Conservation (phyloP, 1,284 basidiomycete genomes). For the Ganoderma multipileum region DNA sequence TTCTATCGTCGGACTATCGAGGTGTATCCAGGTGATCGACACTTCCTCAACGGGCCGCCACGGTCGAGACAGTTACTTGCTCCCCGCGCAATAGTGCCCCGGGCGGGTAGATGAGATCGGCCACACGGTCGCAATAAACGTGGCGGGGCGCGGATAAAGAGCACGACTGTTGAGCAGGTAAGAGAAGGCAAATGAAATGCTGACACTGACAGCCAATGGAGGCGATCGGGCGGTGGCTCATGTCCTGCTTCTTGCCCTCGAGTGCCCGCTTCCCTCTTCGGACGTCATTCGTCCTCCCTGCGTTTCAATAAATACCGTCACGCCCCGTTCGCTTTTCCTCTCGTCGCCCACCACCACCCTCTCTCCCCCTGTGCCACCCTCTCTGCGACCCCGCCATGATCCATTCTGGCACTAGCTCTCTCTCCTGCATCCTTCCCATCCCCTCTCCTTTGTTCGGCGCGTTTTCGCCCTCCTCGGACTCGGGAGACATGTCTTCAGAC, state of each 20-base stretch:
- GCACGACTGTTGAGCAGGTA: conserved; percentile 9
- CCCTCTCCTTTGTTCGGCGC: conserved; percentile 39
- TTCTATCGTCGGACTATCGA: conserved; percentile 11
- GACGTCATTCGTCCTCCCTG: conserved; percentile 23
- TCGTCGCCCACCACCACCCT: conserved; percentile 20
- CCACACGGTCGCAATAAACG: conserved; percentile 4
- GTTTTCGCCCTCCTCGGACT: conserved; percentile 44
- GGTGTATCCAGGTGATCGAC: conserved; percentile 25
- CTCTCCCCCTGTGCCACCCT: conserved; percentile 26
- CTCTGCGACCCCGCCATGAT: conserved; percentile 22
- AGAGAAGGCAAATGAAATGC: conserved; percentile 9
- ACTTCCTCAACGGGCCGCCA: conserved; percentile 7
- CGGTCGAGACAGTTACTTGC: neutral
- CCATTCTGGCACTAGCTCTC: conserved; percentile 22
- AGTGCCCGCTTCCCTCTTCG: conserved; percentile 25
- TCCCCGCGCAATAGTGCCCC: neutral
- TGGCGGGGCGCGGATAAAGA: neutral
- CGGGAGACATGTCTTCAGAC: conserved; percentile 47
- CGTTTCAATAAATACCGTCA: conserved; percentile 30
- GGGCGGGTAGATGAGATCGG: conserved; percentile 14
- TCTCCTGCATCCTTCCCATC: conserved; percentile 34
- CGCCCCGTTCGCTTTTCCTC: conserved; percentile 22
- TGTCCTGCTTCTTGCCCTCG: conserved; percentile 17
- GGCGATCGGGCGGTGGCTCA: conserved; percentile 30
- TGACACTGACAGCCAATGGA: conserved; percentile 18